A percentile compares a stretch with the other conserved stretches of the same genome.
These are phyloP conservation scores for Cicer chorassanicum DNA, from an alignment of 306 rosid genomes.

Conservation along the genomic window DNA sequence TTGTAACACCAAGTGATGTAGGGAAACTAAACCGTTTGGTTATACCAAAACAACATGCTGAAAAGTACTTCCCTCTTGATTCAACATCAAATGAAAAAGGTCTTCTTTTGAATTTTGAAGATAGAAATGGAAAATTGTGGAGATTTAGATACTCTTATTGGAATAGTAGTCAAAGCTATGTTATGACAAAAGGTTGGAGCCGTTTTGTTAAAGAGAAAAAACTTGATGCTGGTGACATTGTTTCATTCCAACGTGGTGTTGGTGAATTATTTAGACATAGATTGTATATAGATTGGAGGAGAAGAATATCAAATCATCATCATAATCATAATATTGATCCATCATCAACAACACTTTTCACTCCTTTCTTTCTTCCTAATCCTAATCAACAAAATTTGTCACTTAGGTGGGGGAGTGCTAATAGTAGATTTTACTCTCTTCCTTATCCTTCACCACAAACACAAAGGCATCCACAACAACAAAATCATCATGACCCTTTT, in stretches of 20 bases:
- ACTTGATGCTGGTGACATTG: slow-evolving; percentile 84
- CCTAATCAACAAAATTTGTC: slow-evolving; percentile 44
- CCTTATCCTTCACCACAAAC: slow-evolving; percentile 43
- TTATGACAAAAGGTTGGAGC: slow-evolving; percentile 95
- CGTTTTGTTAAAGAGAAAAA: slow-evolving; percentile 89
- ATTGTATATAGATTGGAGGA: slow-evolving; percentile 78
- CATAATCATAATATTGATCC: slow-evolving; percentile 37
- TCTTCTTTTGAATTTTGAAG: slow-evolving; percentile 69
- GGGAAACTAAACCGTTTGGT: slow-evolving; percentile 91
- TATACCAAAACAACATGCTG: slow-evolving; percentile 86
- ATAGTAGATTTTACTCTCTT: slow-evolving; percentile 54
- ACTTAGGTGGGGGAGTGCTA: slow-evolving; percentile 54
- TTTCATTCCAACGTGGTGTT: slow-evolving; percentile 79
- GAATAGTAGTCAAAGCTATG: slow-evolving; percentile 95
- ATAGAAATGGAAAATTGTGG: slow-evolving; percentile 75
- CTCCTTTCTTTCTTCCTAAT: slow-evolving; percentile 54
- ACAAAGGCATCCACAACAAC: slow-evolving; percentile 31
- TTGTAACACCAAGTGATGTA: slow-evolving; percentile 89
- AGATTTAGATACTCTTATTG: slow-evolving; percentile 89
- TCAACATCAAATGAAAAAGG: slow-evolving; percentile 81
- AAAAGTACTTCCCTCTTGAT: slow-evolving; percentile 79
- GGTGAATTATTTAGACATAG: slow-evolving; percentile 60
- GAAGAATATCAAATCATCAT: slow-evolving; percentile 46
- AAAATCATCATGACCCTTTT: slow-evolving; percentile 43
- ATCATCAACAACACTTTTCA: slow-evolving; percentile 9